These are phyloP conservation scores for Geotrichum ghanense DNA, from an alignment of 805 yeast species.

Conservation along the genomic window DNA sequence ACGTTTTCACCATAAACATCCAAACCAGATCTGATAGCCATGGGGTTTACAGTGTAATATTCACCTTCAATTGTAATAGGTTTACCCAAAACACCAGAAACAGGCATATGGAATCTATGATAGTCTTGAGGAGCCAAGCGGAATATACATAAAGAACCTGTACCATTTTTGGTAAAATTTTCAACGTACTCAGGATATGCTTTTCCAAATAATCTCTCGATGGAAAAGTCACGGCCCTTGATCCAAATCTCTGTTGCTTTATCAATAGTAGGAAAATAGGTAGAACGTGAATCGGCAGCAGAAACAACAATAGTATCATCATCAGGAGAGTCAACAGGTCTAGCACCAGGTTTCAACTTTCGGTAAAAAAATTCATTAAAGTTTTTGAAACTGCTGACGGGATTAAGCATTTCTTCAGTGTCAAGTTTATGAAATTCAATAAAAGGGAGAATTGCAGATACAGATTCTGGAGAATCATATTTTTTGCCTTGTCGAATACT, in stretches of 20 bases:
- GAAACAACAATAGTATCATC: conserved; percentile 46
- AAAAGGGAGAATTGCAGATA: conserved; percentile 58
- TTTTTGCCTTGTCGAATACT: conserved; percentile 75
- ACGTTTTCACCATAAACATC: conserved; percentile 93
- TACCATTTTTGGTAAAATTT: conserved; percentile 36
- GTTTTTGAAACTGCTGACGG: conserved; percentile 42
- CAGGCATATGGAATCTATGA: conserved; percentile 86
- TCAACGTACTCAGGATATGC: conserved; percentile 28
- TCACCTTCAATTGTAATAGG: conserved; percentile 72
- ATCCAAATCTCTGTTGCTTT: conserved; percentile 76
- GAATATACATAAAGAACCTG: conserved; percentile 65
- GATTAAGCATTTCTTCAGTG: conserved; percentile 51
- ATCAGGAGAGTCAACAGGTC: conserved; percentile 53
- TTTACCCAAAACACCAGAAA: conserved; percentile 58
- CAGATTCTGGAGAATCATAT: conserved; percentile 64
- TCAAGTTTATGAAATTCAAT: conserved; percentile 75
- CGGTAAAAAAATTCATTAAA: conserved; percentile 90
- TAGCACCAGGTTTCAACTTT: conserved; percentile 54
- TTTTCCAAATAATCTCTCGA: conserved; percentile 45
- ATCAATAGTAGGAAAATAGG: conserved; percentile 48
- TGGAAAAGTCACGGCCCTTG: conserved; percentile 68
- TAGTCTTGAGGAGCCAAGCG: conserved; percentile 95
- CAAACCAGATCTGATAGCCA: conserved; percentile 81
- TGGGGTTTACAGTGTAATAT: conserved; percentile 92
- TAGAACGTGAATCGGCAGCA: conserved; percentile 82